Percentiles rank a stretch among this genome's conserved stretches.
Evolutionary conservation across 2,329 filamentous ascomycete genomes (phyloP).

Genomic region (Neopestalotiopsis sp.): DNA sequence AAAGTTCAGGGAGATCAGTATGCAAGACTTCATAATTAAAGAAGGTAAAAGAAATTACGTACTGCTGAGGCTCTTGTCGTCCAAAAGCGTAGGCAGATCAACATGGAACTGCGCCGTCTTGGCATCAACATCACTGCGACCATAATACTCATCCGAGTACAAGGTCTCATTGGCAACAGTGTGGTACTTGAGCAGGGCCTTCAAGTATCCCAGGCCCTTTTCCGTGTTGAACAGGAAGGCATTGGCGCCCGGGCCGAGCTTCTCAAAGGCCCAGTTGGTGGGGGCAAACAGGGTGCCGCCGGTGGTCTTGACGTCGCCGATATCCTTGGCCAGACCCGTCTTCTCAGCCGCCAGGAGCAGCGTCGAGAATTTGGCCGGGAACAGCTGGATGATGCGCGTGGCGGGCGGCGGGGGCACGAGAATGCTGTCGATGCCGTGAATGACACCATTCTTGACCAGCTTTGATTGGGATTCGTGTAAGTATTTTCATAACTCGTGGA

Average conservation of each 20-base stretch:
- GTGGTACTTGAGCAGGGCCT: constrained; percentile 61
- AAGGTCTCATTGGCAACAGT: constrained; percentile 40
- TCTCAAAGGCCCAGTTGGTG: constrained; percentile 78
- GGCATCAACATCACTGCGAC: constrained; percentile 38
- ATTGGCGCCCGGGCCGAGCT: constrained; percentile 75
- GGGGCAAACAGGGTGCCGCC: constrained; percentile 85
- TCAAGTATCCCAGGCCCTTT: constrained; percentile 76
- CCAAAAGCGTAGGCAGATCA: constrained; percentile 76
- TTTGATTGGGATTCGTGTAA: constrained; percentile 34
- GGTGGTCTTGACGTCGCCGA: constrained; percentile 58
- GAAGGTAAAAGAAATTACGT: not conserved
- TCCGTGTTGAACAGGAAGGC: constrained; percentile 84
- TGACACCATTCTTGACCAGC: constrained; percentile 78
- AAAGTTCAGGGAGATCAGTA: not conserved
- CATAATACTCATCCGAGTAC: constrained; percentile 85
- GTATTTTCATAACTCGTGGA: not conserved
- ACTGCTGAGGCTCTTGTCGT: constrained; percentile 65
- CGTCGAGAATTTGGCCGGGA: constrained; percentile 80
- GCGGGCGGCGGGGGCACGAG: constrained; percentile 78
- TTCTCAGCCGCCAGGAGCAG: constrained; percentile 76
- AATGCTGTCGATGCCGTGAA: constrained; percentile 77
- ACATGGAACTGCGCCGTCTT: constrained; percentile 64
- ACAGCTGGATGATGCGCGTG: constrained; percentile 57
- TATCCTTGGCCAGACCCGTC: constrained; percentile 70
- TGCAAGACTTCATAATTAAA: not conserved